Percentiles rank a stretch among this genome's conserved stretches.
These are phyloP conservation scores for Nakaseomyces uthaithaninus DNA, from an alignment of 1,139 yeast species.

Conservation along the genomic window DNA sequence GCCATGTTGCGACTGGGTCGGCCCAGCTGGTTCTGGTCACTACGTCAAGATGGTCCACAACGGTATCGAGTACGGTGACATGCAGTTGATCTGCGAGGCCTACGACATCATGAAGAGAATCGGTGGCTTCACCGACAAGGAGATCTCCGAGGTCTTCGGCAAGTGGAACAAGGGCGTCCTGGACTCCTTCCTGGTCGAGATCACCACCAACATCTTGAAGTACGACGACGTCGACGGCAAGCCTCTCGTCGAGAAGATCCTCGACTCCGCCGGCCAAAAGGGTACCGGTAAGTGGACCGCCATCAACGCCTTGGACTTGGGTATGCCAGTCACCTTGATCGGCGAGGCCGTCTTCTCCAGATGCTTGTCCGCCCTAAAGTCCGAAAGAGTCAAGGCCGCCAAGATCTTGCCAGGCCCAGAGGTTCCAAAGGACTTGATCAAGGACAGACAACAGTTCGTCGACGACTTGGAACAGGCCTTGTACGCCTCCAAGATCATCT, in stretches of 20 bases:
- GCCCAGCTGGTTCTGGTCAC: slow-evolving; percentile 98
- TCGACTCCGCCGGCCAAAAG: slow-evolving; percentile 97
- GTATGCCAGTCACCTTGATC: slow-evolving; percentile 96
- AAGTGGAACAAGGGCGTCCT: slow-evolving; percentile 96
- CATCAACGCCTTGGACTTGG: slow-evolving; percentile 92
- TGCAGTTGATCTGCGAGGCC: slow-evolving; percentile 98
- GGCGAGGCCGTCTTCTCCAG: slow-evolving; percentile 98
- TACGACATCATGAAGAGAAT: slow-evolving; percentile 93
- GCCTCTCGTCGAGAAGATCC: slow-evolving; percentile 91
- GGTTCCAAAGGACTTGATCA: slow-evolving; percentile 49
- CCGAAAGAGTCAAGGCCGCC: slow-evolving; percentile 84
- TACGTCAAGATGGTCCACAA: slow-evolving; percentile 99
- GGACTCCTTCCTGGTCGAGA: slow-evolving; percentile 94
- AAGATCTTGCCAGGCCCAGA: slow-evolving; percentile 70
- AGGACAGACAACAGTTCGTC: slow-evolving; percentile 74
- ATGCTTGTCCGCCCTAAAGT: slow-evolving; percentile 87
- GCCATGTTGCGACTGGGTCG: slow-evolving; percentile 99
- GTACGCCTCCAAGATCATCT: slow-evolving; percentile 96
- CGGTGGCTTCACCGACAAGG: slow-evolving; percentile 83
- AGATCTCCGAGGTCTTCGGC: slow-evolving; percentile 86
- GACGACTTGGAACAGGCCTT: slow-evolving; percentile 97
- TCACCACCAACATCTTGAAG: slow-evolving; percentile 89
- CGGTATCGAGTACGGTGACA: slow-evolving; percentile 99
- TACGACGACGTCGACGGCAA: slow-evolving; percentile 81
- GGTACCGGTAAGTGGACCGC: slow-evolving; percentile 99